These are phyloP conservation scores for Candida andamanensis DNA, from an alignment of 805 yeast genomes.

Conservation along the genomic window DNA sequence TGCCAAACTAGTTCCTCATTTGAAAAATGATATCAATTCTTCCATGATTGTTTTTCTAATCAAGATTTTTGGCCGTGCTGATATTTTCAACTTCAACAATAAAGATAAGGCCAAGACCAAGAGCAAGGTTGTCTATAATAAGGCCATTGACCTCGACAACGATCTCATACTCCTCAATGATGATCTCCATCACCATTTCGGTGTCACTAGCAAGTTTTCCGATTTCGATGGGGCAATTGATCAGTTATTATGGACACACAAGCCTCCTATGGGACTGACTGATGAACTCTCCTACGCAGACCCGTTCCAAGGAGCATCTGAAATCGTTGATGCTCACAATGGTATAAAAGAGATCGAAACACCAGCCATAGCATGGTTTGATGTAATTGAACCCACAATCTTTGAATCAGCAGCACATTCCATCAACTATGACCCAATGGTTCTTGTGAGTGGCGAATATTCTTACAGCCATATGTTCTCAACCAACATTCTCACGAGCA, in stretches of 20 bases:
- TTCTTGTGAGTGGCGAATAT: constrained; percentile 21
- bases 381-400: constrained; percentile 21
- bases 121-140: constrained; percentile 13
- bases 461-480: constrained; percentile 21
- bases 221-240: constrained; percentile 24
- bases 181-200: constrained; percentile 46
- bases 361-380: constrained; percentile 35
- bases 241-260: too few species aligned
- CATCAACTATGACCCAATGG: constrained; percentile 30
- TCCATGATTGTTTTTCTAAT: constrained; percentile 36
- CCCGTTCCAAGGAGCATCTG: constrained; percentile 23
- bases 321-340: constrained; percentile 18
- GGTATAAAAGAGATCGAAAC: constrained; percentile 3
- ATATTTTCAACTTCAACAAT: constrained; percentile 21
- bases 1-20: constrained; percentile 23
- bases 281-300: constrained; percentile 8
- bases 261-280: too few species aligned
- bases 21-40: constrained; percentile 37
- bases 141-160: constrained; percentile 20
- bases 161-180: constrained; percentile 36
- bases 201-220: constrained; percentile 47
- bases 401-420: constrained; percentile 19
- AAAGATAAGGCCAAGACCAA: constrained; percentile 16
- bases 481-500: constrained; percentile 25
- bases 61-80: constrained; percentile 34